Evolutionary conservation across 1,139 yeast species (phyloP).

Genomic region (Pichiaceae sp.): DNA sequence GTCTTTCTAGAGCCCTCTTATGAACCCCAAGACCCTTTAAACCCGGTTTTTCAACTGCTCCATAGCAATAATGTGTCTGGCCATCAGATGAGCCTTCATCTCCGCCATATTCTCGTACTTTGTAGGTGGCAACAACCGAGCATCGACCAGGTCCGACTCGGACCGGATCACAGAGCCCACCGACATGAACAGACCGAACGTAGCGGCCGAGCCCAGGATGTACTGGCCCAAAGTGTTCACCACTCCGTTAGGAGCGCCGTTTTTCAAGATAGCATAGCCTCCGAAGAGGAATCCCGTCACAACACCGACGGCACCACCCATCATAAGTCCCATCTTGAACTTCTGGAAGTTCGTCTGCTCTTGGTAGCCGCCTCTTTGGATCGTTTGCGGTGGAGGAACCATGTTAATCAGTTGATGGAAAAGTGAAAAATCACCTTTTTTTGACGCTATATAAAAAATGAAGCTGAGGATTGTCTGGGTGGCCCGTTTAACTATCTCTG

Average conservation of each 20-base stretch:
- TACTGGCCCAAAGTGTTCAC: slow-evolving; percentile 95
- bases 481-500: slow-evolving; percentile 2
- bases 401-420: background rate
- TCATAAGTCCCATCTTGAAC: slow-evolving; percentile 95
- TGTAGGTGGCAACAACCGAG: slow-evolving; percentile 2
- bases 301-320: slow-evolving; percentile 94
- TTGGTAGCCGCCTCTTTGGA: slow-evolving; percentile 50
- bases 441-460: background rate
- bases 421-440: background rate
- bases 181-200: slow-evolving; percentile 93
- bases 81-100: slow-evolving; percentile 25
- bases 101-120: slow-evolving; percentile 22
- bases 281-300: slow-evolving; percentile 94
- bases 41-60: slow-evolving; percentile 8
- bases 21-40: background rate
- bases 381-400: background rate
- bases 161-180: slow-evolving; percentile 91
- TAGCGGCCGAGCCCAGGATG: slow-evolving; percentile 94
- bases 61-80: slow-evolving; percentile 23
- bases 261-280: slow-evolving; percentile 81
- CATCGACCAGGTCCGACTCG: slow-evolving; percentile 29
- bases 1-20: background rate
- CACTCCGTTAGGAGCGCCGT: slow-evolving; percentile 98
- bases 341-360: slow-evolving; percentile 90
- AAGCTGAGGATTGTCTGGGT: too few relatives aligned